Percentiles rank a stretch among this genome's conserved stretches.
These are phyloP conservation scores for Saccharomycopsis guyanensis DNA, from an alignment of 805 yeast genomes.

Conservation along the genomic window DNA sequence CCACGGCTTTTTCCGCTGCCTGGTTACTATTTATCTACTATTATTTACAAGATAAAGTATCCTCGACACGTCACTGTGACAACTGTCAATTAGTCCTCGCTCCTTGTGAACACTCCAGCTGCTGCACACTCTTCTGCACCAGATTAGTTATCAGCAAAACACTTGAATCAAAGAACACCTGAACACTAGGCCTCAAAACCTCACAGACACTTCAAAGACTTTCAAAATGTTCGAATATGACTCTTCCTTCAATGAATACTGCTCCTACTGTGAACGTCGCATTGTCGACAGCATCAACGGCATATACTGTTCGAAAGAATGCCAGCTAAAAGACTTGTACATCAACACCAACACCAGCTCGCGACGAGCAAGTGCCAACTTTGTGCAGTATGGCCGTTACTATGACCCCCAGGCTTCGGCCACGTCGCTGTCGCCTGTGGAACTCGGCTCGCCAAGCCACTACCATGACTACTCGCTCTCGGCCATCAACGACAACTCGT, in stretches of 20 bases:
- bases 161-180: too few relatives aligned
- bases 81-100: too few relatives aligned
- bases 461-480: constrained; percentile 15
- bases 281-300: background rate
- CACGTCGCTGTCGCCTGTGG: background rate
- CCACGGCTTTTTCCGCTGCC: background rate
- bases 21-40: background rate
- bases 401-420: constrained; percentile 1
- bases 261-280: constrained; percentile 11
- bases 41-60: too few relatives aligned
- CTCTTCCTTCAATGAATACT: constrained; percentile 16
- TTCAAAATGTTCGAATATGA: constrained; percentile 6
- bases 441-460: background rate
- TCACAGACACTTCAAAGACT: too few relatives aligned
- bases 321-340: constrained; percentile 12
- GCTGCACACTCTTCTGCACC: too few relatives aligned
- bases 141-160: too few relatives aligned
- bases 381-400: constrained; percentile 8
- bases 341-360: constrained; percentile 7
- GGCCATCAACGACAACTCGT: constrained; percentile 10
- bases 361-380: constrained; percentile 3
- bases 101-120: too few relatives aligned
- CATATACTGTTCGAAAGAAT: constrained; percentile 15
- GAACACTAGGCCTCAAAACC: too few relatives aligned
- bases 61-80: too few relatives aligned